Base-by-base conservation (phyloP, 139 green algal species). In the Gonium pectorale region DNA sequence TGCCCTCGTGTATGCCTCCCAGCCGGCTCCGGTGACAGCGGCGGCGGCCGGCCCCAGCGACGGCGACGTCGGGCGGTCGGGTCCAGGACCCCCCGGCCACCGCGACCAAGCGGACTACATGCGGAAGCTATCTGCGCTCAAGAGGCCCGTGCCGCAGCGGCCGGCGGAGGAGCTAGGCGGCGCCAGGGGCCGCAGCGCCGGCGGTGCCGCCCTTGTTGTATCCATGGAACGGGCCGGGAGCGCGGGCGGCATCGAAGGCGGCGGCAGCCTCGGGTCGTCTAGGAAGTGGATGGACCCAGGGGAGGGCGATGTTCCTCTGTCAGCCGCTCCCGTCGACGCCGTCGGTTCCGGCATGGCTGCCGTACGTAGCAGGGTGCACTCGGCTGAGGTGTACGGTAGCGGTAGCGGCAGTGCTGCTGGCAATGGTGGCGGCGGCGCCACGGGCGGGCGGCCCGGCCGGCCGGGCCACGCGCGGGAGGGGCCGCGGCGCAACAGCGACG, bases 91-190 rank as follows among this genome's bases (percentile, higher is more conserved):
- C 0, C 6, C 46, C 29, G 27, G 38, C 29, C 29, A 29, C 5
- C 51, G 80, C 33, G 54, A 69, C 68, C 73, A 86, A 29, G 40
- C 49, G 40, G 81, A 86, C 26, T 80, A 73, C 81, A 56, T 80
- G 56, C 68, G 81, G 11, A 86, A 86, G 81, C 69, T 86, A 43
- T 86, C 81, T 3, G 81, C 81, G 1, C 69, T 86, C 19, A 86
- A 86, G 59, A 68, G 81, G 7, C 63, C 68, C 3, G 54, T 86
- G 38, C 67, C 81, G 44, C 31, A 33, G 33, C 72, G 72, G 7
- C 5, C 11, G 35, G 62, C 52, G 4, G 72, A 80, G 72, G 72
- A 80, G 3, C 46, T 43, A 4, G 43, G 27, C 9, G 49, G 17
- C 19, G 46, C 51, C 71, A 51, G 71, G 38, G 46, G 17, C 21